A percentile compares a stretch with the other conserved stretches of the same genome.
Evolutionary conservation across 768 basidiomycete genomes (phyloP).

Genomic region (Amanita fuliginea): DNA sequence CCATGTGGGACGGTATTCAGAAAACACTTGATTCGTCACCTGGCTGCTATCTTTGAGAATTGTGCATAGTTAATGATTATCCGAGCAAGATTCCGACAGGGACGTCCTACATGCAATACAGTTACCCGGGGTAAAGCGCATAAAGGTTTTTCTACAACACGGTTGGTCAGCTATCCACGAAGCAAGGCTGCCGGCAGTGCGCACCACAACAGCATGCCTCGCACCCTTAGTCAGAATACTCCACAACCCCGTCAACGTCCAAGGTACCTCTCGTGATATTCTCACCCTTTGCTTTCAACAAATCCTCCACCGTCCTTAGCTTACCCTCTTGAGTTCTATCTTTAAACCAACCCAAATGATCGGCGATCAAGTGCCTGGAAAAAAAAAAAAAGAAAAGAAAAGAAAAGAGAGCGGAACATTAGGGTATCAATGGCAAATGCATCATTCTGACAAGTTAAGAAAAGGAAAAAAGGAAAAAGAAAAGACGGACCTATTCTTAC

Average conservation of each 20-base stretch:
- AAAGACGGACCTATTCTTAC: slow-evolving; percentile 65
- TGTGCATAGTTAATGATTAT: too few species aligned
- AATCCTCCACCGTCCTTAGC: slow-evolving; percentile 71
- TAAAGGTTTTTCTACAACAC: background rate
- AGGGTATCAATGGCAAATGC: background rate
- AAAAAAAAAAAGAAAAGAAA: background rate
- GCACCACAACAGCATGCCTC: background rate
- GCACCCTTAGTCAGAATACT: slow-evolving; percentile 22
- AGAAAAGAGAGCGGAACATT: background rate
- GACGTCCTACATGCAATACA: too few species aligned
- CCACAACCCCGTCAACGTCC: slow-evolving; percentile 42
- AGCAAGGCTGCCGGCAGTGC: background rate
- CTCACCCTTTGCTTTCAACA: slow-evolving; percentile 74
- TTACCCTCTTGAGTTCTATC: slow-evolving; percentile 66
- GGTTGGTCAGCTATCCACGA: background rate
- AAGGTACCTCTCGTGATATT: slow-evolving; percentile 42
- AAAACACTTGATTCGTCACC: too few species aligned
- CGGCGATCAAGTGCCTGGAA: slow-evolving; percentile 72
- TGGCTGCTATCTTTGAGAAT: too few species aligned
- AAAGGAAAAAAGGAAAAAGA: slow-evolving; percentile 8
- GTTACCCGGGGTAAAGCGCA: background rate
- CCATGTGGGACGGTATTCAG: too few species aligned
- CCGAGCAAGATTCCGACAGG: too few species aligned
- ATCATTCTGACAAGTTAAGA: slow-evolving; percentile 1
- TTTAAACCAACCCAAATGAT: slow-evolving; percentile 89